Percentiles rank a stretch among this genome's conserved stretches.
Evolutionary conservation across 2,329 filamentous ascomycete genomes (phyloP).

Genomic region (Neurospora sp.): DNA sequence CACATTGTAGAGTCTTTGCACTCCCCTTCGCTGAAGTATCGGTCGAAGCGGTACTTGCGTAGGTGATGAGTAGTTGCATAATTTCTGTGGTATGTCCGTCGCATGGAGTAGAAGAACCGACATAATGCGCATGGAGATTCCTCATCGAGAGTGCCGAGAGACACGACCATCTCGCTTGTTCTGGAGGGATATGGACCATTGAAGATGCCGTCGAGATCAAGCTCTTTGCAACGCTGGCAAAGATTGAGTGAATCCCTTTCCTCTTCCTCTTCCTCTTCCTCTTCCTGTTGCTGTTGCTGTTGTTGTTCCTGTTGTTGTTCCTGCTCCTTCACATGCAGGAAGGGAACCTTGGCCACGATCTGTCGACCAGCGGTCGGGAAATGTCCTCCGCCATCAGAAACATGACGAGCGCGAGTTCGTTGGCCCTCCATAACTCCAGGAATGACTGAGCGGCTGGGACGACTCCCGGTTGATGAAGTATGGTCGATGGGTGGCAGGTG

Average conservation of each 20-base stretch:
- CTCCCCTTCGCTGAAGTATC: no score
- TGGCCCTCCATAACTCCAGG: not conserved
- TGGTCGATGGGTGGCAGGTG: not conserved
- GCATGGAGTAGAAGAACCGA: not conserved
- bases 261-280: no score
- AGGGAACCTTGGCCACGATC: not conserved
- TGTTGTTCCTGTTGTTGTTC: no score
- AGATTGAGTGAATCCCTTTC: not conserved
- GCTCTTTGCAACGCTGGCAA: not conserved
- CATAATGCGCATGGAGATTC: not conserved
- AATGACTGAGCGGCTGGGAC: accelerated
- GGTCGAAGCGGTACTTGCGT: not conserved
- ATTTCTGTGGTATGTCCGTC: no score
- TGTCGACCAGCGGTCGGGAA: no score
- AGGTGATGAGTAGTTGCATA: not conserved
- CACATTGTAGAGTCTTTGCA: no score
- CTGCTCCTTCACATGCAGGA: not conserved
- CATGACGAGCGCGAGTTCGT: accelerated
- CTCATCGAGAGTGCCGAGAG: not conserved
- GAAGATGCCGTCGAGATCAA: not conserved
- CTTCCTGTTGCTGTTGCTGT: not conserved
- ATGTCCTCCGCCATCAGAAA: not conserved
- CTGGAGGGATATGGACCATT: not conserved
- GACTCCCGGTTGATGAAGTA: not conserved
- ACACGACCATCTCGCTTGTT: no score